Percentiles rank a stretch among this genome's conserved stretches.
Conservation (phyloP, 441 rosid genomes). For the Syzygium syzygioides region DNA sequence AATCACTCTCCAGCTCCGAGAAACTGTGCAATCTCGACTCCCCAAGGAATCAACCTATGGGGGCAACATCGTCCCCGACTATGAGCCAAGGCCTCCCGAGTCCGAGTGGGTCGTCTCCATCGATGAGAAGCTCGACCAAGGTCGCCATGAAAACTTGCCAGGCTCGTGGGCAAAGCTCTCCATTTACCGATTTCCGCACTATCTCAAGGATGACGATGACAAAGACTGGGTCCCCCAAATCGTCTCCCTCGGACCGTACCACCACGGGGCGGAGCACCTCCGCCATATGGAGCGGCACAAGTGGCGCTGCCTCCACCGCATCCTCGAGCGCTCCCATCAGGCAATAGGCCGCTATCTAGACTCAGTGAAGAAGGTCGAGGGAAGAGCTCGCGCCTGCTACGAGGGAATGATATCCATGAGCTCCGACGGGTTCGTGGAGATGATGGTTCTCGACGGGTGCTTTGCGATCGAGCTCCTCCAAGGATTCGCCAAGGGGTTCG, state of each 20-base stretch:
- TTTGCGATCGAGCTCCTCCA: constrained; percentile 66
- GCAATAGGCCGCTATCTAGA: background rate
- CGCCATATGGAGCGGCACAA: background rate
- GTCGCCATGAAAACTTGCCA: too few species aligned
- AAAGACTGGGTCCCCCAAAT: background rate
- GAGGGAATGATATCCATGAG: constrained; percentile 44
- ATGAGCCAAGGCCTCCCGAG: too few species aligned
- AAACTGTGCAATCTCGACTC: background rate
- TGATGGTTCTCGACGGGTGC: constrained; percentile 85
- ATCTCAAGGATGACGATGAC: background rate
- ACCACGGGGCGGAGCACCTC: background rate
- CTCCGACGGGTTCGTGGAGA: constrained; percentile 66
- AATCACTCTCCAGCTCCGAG: background rate
- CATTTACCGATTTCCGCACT: background rate
- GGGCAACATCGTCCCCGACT: rapidly evolving
- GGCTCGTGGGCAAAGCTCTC: background rate
- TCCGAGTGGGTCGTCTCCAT: too few species aligned
- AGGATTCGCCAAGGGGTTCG: constrained; percentile 38
- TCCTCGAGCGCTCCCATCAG: background rate
- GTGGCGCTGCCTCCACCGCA: background rate
- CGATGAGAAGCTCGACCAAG: too few species aligned
- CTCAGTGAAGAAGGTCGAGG: background rate
- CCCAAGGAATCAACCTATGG: background rate
- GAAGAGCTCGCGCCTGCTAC: background rate
- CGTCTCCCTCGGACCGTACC: background rate